phyloP scores from a whole-genome alignment of 148 eudicot genomes.

The Rhododendron ovatum region DNA sequence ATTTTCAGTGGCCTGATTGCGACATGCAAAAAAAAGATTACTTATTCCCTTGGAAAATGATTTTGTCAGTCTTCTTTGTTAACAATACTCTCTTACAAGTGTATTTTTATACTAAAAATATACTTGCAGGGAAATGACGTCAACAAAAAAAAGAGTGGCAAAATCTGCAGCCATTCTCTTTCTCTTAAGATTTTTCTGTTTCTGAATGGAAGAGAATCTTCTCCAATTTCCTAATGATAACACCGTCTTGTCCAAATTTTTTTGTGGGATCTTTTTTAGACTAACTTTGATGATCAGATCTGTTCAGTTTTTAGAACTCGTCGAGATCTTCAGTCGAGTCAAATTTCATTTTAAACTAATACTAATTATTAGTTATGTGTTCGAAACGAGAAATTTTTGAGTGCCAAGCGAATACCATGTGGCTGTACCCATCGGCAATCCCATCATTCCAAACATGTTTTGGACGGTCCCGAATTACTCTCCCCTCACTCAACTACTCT shows the following conservation, averaged over 20 bases:
- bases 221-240: background rate
- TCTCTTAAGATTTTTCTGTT: background rate
- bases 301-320: background rate
- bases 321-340: background rate
- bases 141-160: too few relatives aligned
- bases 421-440: too few relatives aligned
- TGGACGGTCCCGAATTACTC: background rate
- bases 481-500: too few relatives aligned
- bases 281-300: background rate
- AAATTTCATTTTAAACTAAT: too few relatives aligned
- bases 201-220: background rate
- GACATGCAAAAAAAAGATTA: background rate
- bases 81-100: too few relatives aligned
- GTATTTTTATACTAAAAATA: too few relatives aligned
- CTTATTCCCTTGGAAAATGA: background rate
- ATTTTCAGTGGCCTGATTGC: background rate
- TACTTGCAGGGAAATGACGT: too few relatives aligned
- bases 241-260: background rate
- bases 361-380: background rate
- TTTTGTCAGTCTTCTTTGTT: too few relatives aligned
- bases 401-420: too few relatives aligned
- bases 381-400: too few relatives aligned
- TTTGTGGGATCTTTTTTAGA: too few relatives aligned
- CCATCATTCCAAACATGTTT: background rate
- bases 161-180: too few relatives aligned